phyloP scores from a whole-genome alignment of 495 filamentous ascomycete species.

The Neurospora sp. region DNA sequence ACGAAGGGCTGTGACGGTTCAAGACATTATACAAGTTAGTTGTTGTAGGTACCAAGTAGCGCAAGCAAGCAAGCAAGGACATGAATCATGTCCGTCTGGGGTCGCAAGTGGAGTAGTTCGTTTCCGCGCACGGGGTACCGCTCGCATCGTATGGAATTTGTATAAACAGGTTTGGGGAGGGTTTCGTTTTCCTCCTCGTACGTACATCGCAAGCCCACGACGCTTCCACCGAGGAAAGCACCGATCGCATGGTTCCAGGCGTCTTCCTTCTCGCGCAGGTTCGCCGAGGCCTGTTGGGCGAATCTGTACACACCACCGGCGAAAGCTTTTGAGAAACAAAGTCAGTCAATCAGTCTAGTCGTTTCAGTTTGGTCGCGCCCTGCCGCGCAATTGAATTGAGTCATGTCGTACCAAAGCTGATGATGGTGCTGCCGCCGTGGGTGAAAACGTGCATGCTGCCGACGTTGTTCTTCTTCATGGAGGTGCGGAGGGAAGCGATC shows the following conservation, averaged over 20 bases:
- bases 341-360: slow-evolving; percentile 23
- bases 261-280: slow-evolving; percentile 38
- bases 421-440: slow-evolving; percentile 33
- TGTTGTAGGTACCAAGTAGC: slow-evolving; percentile 19
- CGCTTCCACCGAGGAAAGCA: slow-evolving; percentile 30
- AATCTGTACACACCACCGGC: slow-evolving; percentile 76
- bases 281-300: slow-evolving; percentile 35
- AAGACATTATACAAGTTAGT: not conserved
- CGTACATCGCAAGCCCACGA: slow-evolving; percentile 30
- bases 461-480: slow-evolving; percentile 68
- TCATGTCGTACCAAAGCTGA: slow-evolving; percentile 27
- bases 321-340: slow-evolving; percentile 52
- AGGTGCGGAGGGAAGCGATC: slow-evolving; percentile 73
- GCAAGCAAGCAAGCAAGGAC: not conserved
- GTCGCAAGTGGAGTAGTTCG: not conserved
- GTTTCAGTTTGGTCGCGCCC: not conserved
- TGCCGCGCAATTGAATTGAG: not conserved
- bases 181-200: not conserved
- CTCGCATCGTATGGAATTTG: not conserved
- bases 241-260: slow-evolving; percentile 28
- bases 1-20: slow-evolving; percentile 43
- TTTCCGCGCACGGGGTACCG: not conserved
- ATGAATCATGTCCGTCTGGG: not conserved
- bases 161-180: not conserved
- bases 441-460: slow-evolving; percentile 69